Conservation (phyloP, 768 basidiomycete species). For the Suillus paluster region DNA sequence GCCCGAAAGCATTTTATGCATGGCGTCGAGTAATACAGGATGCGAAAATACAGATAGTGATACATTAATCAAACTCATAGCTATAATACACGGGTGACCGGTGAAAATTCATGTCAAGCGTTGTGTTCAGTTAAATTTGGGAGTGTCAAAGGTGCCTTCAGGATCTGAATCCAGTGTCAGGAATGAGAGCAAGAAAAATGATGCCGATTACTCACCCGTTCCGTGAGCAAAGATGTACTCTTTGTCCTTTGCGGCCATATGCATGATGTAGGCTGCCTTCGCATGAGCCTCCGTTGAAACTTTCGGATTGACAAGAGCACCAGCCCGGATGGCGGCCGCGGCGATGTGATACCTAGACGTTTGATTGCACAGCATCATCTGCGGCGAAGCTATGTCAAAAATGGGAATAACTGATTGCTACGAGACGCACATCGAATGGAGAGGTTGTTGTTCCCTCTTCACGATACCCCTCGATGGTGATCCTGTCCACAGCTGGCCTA, state of each 20-base stretch:
- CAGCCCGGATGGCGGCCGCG: conserved; percentile 60
- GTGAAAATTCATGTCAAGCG: background rate
- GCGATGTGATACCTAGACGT: conserved; percentile 74
- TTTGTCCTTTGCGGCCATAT: conserved; percentile 62
- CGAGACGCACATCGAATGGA: conserved; percentile 66
- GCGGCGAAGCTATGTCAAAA: conserved; percentile 6
- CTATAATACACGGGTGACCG: background rate
- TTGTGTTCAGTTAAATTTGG: conserved; percentile 38
- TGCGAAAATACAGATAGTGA: background rate
- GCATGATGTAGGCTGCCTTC: conserved; percentile 58
- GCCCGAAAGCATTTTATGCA: too few relatives aligned
- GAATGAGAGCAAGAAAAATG: background rate
- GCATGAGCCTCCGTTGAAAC: conserved; percentile 64
- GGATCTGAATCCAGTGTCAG: conserved; percentile 30
- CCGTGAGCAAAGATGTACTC: conserved; percentile 65
- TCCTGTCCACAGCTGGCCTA: conserved; percentile 50
- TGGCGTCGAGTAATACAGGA: background rate
- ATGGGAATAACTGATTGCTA: background rate
- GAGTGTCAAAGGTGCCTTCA: conserved; percentile 47
- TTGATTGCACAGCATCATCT: conserved; percentile 79
- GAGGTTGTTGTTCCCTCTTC: conserved; percentile 85
- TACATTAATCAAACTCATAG: background rate
- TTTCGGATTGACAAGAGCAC: conserved; percentile 52
- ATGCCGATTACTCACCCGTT: conserved; percentile 43
- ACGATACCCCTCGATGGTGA: conserved; percentile 64